phyloP scores from a whole-genome alignment of 1,284 basidiomycete species.

The Puccinia horiana region DNA sequence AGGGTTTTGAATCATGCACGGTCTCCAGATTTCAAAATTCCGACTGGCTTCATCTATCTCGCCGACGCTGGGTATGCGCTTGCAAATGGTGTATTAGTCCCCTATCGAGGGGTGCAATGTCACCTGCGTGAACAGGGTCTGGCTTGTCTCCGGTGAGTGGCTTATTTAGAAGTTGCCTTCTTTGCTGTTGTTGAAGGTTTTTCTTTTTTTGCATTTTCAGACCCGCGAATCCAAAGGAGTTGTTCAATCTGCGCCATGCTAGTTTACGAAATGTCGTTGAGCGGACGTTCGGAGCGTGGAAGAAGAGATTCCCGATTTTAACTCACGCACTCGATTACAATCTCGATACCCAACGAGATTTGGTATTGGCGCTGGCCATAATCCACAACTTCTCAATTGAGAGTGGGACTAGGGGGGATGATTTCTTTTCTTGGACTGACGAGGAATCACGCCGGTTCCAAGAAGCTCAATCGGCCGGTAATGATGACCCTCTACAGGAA shows the following conservation, averaged over 20 bases:
- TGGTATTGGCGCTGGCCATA: too few species aligned
- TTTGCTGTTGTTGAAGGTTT: not conserved
- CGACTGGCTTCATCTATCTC: slow-evolving; percentile 58
- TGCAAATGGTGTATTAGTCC: slow-evolving; percentile 56
- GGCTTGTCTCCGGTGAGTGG: not conserved
- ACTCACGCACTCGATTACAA: too few species aligned
- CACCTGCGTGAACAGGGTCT: slow-evolving; percentile 52
- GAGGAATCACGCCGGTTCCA: too few species aligned
- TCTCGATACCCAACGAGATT: too few species aligned
- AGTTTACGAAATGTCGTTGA: too few species aligned
- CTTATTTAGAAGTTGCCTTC: not conserved
- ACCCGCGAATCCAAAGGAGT: slow-evolving; percentile 45
- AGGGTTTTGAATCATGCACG: slow-evolving; percentile 56
- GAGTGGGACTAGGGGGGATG: too few species aligned
- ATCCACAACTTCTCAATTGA: too few species aligned
- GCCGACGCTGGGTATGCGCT: slow-evolving; percentile 61
- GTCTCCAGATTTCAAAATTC: slow-evolving; percentile 56
- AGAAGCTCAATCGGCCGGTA: too few species aligned
- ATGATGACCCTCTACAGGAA: too few species aligned
- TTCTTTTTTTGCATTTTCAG: not conserved
- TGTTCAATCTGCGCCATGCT: slow-evolving; percentile 51
- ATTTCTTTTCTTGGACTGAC: too few species aligned
- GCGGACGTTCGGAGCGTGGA: too few species aligned
- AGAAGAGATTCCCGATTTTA: too few species aligned
- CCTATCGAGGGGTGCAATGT: slow-evolving; percentile 52